These are phyloP conservation scores for Fraxinus sp. DNA, from an alignment of 305 asterid genomes.

Conservation along the genomic window DNA sequence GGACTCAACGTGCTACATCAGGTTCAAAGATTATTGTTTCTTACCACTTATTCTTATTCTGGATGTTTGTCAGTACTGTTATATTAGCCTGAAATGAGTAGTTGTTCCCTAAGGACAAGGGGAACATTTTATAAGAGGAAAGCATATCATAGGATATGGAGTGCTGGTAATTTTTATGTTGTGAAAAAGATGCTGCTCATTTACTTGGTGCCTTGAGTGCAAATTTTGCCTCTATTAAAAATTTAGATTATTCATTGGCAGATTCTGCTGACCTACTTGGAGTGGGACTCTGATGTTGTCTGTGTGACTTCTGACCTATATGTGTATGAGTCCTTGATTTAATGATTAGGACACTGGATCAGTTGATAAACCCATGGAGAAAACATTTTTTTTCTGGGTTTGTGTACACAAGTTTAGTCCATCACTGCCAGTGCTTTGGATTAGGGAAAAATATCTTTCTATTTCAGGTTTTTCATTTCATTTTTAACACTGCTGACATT, in stretches of 20 bases:
- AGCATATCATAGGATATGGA: not conserved
- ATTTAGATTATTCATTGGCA: not conserved
- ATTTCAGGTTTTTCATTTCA: slow-evolving; percentile 8
- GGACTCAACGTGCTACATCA: not conserved
- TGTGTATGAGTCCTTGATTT: not conserved
- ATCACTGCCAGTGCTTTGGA: not conserved
- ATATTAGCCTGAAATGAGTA: not conserved
- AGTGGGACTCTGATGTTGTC: not conserved
- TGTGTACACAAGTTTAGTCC: not conserved
- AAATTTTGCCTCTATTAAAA: not conserved
- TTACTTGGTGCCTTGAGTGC: not conserved
- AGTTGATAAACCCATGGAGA: not conserved
- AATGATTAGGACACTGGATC: not conserved
- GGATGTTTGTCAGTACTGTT: not conserved
- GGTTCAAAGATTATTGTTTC: not conserved
- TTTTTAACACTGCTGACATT: slow-evolving; percentile 15
- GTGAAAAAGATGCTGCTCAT: not conserved
- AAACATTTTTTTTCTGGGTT: not conserved
- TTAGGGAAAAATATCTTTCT: not conserved
- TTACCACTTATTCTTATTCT: not conserved
- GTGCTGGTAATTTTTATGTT: not conserved
- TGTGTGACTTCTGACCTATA: not conserved
- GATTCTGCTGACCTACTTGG: not conserved
- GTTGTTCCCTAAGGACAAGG: not conserved
- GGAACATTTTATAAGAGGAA: not conserved